Evolutionary conservation across 371 early-diverging fungal genomes (phyloP).

Genomic region (Fennellomyces sp.): DNA sequence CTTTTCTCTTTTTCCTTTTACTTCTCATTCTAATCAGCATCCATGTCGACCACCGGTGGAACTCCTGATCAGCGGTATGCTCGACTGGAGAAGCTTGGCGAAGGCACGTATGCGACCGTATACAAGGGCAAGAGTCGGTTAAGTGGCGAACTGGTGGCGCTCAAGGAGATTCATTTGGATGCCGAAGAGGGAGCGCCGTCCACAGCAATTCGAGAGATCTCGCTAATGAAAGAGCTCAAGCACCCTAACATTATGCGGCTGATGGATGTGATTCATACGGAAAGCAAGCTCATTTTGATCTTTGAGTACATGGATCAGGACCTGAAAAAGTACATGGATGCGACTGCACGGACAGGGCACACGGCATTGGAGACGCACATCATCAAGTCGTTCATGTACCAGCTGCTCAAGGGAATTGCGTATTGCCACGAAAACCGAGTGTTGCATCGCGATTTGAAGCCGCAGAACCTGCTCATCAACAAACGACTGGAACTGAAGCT

Average conservation of each 20-base stretch:
- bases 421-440: constrained; percentile 96
- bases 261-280: constrained; percentile 98
- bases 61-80: constrained; percentile 65
- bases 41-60: constrained; percentile 22
- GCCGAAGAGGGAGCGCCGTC: constrained; percentile 96
- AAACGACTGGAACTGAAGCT: constrained; percentile 86
- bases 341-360: constrained; percentile 59
- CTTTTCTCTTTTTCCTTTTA: constrained; percentile 1
- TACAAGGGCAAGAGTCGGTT: constrained; percentile 93
- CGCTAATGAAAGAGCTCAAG: constrained; percentile 92
- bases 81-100: constrained; percentile 93
- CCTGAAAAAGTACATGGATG: constrained; percentile 95
- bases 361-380: constrained; percentile 57
- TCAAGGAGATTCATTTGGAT: constrained; percentile 95
- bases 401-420: constrained; percentile 86
- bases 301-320: constrained; percentile 99
- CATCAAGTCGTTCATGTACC: constrained; percentile 86
- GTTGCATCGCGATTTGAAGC: constrained; percentile 97
- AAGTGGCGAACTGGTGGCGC: constrained; percentile 93
- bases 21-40: background rate
- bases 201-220: constrained; percentile 97
- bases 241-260: constrained; percentile 92
- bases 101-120: constrained; percentile 99
- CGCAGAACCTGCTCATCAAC: constrained; percentile 94
- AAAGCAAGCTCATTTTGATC: constrained; percentile 95